Conservation (phyloP, 75 land plant species). For the Selaginella tamariscina region DNA sequence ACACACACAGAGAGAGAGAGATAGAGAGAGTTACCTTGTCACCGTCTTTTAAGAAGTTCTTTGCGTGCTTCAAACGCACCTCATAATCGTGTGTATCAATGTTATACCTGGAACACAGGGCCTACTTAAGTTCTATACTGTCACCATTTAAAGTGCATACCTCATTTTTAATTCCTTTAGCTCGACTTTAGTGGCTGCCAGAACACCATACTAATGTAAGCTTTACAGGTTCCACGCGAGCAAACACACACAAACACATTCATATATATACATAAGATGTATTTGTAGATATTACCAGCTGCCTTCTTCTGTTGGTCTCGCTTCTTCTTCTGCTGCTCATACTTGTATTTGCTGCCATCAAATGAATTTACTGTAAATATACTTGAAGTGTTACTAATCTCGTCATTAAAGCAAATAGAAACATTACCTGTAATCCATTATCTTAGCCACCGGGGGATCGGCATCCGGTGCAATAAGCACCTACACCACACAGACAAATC, state of each 20-base stretch:
- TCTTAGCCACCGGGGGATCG: slow-evolving; percentile 15
- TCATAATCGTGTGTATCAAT: slow-evolving; percentile 89
- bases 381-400: background rate
- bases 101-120: slow-evolving; percentile 47
- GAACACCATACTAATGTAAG: too few relatives aligned
- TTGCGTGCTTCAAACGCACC: slow-evolving; percentile 68
- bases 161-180: slow-evolving; percentile 96
- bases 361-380: slow-evolving; percentile 1
- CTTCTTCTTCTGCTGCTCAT: slow-evolving; percentile 82
- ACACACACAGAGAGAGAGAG: too few relatives aligned
- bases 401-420: background rate
- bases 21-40: slow-evolving; percentile 84
- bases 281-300: slow-evolving; percentile 32
- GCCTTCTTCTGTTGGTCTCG: slow-evolving; percentile 87
- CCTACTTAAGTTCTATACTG: background rate
- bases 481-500: background rate
- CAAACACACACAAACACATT: slow-evolving; percentile 1
- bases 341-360: slow-evolving; percentile 60
- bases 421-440: slow-evolving; percentile 12
- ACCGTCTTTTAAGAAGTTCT: slow-evolving; percentile 67
- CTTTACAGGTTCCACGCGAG: background rate
- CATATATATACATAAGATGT: background rate
- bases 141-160: slow-evolving; percentile 25
- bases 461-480: background rate
- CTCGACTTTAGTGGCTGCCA: slow-evolving; percentile 62